Evolutionary conservation across 2,329 filamentous ascomycete genomes (phyloP), one percentile per base, ranked within the genome.

Genomic region (Aspergillus calidoustus): DNA sequence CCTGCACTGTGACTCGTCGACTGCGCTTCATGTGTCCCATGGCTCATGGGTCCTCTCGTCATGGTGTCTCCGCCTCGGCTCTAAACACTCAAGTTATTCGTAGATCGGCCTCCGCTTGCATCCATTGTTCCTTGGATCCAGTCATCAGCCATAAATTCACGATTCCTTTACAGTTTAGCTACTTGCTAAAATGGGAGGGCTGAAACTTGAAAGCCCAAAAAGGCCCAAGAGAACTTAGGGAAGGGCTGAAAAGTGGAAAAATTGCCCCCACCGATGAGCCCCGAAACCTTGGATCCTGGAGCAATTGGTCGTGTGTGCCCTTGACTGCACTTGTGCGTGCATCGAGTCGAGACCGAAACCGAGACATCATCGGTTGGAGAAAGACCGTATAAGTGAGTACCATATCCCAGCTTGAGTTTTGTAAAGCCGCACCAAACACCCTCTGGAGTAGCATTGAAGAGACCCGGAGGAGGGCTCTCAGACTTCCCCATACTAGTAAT

Each of bases 1-100:
- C 70, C 68, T 59, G 64, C 60, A 56, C 72, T 72, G 63, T 74
- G 71, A 74, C 71, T 72, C 64, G 71, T 73, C 69, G 55, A 68
- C 59, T 64, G 56, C 64, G 65, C 61, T 68, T 62, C 60, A 60
- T 53, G 62, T 66, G 61, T 55, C 66, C 61, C 62, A 60, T 53
- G 62, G 65, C 61, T 54, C 68, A 66, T 69, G 64, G 61, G 60
- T 60, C 66, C 63, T 68, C 63, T 66, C 66, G 64, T 68, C 68
- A 68, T 68, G 61, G 48, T 54, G 60, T 68, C 67, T 63, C 64
- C 63, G 66, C 61, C 62, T 51, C 46, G 51, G 50, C 55, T 63
- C 17, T 56, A 34, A 38, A 61, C 57, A 59, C n/a, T 48, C 46
- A 59, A 55, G 47, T 62, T 41, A 68, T 68, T 69, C 64, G 65